Evolutionary conservation across 1,139 yeast genomes (phyloP), one percentile per base, ranked within the genome.

Genomic region (Geotrichum reessii): DNA sequence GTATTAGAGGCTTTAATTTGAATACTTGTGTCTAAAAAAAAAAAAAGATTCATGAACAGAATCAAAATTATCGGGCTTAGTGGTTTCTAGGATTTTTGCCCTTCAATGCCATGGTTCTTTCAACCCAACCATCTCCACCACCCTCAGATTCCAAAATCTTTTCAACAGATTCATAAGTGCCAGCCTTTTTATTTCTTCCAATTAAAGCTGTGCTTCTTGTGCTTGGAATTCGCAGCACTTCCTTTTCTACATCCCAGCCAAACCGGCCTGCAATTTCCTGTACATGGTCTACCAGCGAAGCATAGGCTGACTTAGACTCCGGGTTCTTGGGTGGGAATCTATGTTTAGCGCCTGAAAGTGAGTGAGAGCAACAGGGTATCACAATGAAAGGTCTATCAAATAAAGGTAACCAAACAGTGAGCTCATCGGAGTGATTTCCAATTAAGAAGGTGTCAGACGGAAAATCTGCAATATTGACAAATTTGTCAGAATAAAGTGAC

Each of bases 361-460:
- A 82, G 71, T 93, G 96, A 0, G 97, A 90, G 71, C 99, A 93
- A 70, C 99, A 93, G 2, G 99, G 98, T 48, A 93, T 88, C 7
- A 91, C 96, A 75, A 92, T 77, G 69, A 90, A 93, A 2, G 97
- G 97, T 64, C 79, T 82, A 0, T 92, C 95, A 19, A 93, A 74
- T 12, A 93, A 73, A 1, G 99, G 99, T 31, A 92, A 84, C 97
- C 98, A 93, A 64, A 96, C 88, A 0, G 98, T 92, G 60, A 93
- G 78, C 69, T 93, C 98, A 70, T 93, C 99, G 0, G 96, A 88
- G 68, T 93, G 99, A 69, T 93, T 93, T 0, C 98, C 99, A 56
- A 93, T 91, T 48, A 92, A 74, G 67, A 93, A 93, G 0, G 96
- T 85, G 65, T 86, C 81, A 27, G 74, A 69, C 0, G 87, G 84